These are phyloP conservation scores for Canavalia gladiata DNA, from an alignment of 306 rosid genomes.

Conservation along the genomic window DNA sequence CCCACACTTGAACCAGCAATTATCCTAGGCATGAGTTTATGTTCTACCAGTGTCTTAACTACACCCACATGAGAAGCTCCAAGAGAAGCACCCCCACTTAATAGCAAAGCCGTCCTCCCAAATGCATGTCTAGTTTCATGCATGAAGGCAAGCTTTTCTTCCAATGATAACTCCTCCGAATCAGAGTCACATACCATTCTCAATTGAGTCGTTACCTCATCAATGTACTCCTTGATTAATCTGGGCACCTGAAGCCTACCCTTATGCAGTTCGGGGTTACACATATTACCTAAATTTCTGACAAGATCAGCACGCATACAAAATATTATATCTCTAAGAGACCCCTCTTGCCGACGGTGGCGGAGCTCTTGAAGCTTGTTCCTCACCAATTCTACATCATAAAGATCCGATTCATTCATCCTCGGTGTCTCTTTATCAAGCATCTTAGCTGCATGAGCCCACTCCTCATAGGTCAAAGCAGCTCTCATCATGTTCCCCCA, in stretches of 20 bases:
- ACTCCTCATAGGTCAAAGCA: conserved; percentile 95
- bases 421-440: conserved; percentile 89
- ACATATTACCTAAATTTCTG: conserved; percentile 91
- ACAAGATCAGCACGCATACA: conserved; percentile 97
- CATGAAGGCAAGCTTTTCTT: conserved; percentile 92
- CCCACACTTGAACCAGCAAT: conserved; percentile 99
- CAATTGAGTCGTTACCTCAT: conserved; percentile 88
- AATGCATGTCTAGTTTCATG: conserved; percentile 97
- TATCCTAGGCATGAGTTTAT: conserved; percentile 91
- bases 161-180: conserved; percentile 85
- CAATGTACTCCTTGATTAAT: conserved; percentile 89
- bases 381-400: conserved; percentile 81
- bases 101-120: conserved; percentile 93
- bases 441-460: conserved; percentile 99
- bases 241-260: conserved; percentile 88
- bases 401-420: conserved; percentile 86
- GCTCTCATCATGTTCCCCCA: conserved; percentile 97
- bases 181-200: conserved; percentile 90
- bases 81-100: conserved; percentile 99
- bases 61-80: conserved; percentile 94
- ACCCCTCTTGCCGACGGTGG: conserved; percentile 83
- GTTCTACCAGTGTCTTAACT: conserved; percentile 85
- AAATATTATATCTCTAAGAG: conserved; percentile 85
- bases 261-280: conserved; percentile 93
- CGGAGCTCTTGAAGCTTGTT: conserved; percentile 92